Evolutionary conservation across 192 early-diverging fungal genomes (phyloP), one percentile per base, ranked within the genome.

Genomic region (Umbelopsis sp.): DNA sequence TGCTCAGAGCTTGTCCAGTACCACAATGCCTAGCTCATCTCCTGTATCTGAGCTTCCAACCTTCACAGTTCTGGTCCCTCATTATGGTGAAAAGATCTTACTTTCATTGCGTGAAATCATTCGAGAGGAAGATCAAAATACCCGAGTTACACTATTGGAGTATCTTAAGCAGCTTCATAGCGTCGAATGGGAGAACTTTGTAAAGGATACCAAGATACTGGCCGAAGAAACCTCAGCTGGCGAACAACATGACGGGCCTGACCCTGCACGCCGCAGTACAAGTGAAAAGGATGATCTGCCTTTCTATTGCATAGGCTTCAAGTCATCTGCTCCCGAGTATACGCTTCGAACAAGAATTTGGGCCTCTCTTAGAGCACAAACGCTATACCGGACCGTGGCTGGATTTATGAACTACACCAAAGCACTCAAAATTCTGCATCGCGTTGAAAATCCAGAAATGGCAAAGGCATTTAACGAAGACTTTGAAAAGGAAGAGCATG

Each of bases 101-200:
- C 78, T 91, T 69, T 87, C 85, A 16, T 75, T 91, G 73, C 82
- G 89, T 67, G 90, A 91, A 76, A 90, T 91, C 30, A 91, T 91
- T 61, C 85, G 87, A 45, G 90, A 91, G 71, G 86, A 87, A 75
- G 90, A 91, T 66, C 76, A 83, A 74, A 84, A 85, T 58, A 88
- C 90, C 23, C 82, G 87, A 11, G 81, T 91, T 27, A 91, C 90
- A 18, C 73, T 91, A 25, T 78, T 91, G 46, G 90, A 91, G 74
- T 90, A 89, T 46, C 79, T 88, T 49, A 88, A 90, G 71, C 82
- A 84, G 2, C 77, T 90, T 48, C 88, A 90, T 53, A 78, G 81
- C 7, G 83, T 81, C 35, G 90, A 91, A 74, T 91, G 90, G 90
- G 85, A 90, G 46, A 90, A 91, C 77, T 91, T 91, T 84, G 90